Percentiles rank a stretch among this genome's conserved stretches.
Evolutionary conservation across 2,329 filamentous ascomycete species (phyloP).

Genomic region (Ceratocystis cacaofunesta): DNA sequence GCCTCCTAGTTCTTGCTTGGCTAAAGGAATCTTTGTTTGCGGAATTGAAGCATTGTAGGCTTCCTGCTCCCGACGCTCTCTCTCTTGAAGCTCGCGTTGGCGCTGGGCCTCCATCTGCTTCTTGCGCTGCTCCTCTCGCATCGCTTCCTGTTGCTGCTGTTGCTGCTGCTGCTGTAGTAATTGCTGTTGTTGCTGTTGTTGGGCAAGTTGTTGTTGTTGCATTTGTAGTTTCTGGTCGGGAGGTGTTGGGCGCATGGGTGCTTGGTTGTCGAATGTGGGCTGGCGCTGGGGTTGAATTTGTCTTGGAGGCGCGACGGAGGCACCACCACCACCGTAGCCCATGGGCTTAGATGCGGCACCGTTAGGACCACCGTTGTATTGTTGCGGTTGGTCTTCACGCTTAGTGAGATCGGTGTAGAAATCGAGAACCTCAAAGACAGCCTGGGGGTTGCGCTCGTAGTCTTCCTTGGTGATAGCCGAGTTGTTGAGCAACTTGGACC

Average conservation of each 20-base stretch:
- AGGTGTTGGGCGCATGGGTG: conserved; percentile 8
- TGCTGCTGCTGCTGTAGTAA: conserved; percentile 28
- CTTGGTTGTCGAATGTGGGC: conserved; percentile 22
- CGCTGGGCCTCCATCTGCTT: conserved; percentile 47
- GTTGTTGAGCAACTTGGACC: conserved; percentile 90
- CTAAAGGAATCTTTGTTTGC: conserved; percentile 62
- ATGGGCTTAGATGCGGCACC: conserved; percentile 56
- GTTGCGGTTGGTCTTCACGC: conserved; percentile 53
- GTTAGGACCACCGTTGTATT: conserved; percentile 38
- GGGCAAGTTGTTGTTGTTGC: conserved; percentile 7
- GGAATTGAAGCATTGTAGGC: conserved; percentile 83
- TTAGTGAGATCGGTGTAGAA: conserved; percentile 78
- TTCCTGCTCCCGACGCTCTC: conserved; percentile 60
- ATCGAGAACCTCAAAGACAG: conserved; percentile 64
- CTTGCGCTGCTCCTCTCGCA: conserved; percentile 44
- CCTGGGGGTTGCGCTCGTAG: conserved; percentile 91
- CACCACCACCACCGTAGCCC: conserved; percentile 40
- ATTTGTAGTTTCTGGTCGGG: conserved; percentile 14
- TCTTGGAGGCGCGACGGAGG: conserved; percentile 52
- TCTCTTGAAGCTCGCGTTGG: conserved; percentile 46
- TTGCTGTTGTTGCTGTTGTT: conserved; percentile 14
- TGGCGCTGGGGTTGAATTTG: conserved; percentile 33
- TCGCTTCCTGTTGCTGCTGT: conserved; percentile 37
- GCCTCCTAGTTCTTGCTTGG: conserved; percentile 75
- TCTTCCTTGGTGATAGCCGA: conserved; percentile 98